phyloP scores from a whole-genome alignment of 2,329 filamentous ascomycete species.

The Paradendryphiella salina region DNA sequence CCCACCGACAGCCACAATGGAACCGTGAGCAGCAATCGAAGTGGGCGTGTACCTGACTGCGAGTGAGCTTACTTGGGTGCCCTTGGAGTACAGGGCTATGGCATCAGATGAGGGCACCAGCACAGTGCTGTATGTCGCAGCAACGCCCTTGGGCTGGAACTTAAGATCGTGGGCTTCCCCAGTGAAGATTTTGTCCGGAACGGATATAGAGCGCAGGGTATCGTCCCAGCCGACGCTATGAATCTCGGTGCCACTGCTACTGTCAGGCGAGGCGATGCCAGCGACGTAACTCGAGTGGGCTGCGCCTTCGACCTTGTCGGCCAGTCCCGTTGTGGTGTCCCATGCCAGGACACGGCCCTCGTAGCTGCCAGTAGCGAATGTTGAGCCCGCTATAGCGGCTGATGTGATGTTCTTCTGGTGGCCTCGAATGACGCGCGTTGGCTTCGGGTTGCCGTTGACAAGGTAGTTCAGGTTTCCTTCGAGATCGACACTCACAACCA shows the following conservation, averaged over 20 bases:
- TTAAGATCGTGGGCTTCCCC: conserved; percentile 68
- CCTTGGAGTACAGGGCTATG: conserved; percentile 63
- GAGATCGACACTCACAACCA: conserved; percentile 88
- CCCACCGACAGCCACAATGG: conserved; percentile 73
- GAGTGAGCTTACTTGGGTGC: conserved; percentile 62
- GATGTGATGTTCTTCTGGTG: conserved; percentile 92
- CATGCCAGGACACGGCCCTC: conserved; percentile 86
- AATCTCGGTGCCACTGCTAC: conserved; percentile 54
- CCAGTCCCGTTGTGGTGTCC: conserved; percentile 72
- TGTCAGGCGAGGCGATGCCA: conserved; percentile 63
- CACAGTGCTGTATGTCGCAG: conserved; percentile 57
- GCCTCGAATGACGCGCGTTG: conserved; percentile 74
- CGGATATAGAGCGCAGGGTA: conserved; percentile 76
- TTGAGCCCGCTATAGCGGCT: conserved; percentile 63
- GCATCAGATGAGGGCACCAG: conserved; percentile 59
- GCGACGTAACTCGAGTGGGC: conserved; percentile 84
- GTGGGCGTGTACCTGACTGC: conserved; percentile 67
- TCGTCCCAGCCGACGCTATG: conserved; percentile 96
- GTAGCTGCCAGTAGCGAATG: conserved; percentile 86
- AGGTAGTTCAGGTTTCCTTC: conserved; percentile 91
- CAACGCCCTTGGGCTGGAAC: conserved; percentile 78
- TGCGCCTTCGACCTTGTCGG: conserved; percentile 74
- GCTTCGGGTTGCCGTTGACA: conserved; percentile 68
- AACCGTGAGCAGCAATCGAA: conserved; percentile 69
- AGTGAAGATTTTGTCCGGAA: conserved; percentile 73